Evolutionary conservation across 2,329 filamentous ascomycete genomes (phyloP), one percentile per base, ranked within the genome.

Genomic region (Ophiostoma pallidulum): DNA sequence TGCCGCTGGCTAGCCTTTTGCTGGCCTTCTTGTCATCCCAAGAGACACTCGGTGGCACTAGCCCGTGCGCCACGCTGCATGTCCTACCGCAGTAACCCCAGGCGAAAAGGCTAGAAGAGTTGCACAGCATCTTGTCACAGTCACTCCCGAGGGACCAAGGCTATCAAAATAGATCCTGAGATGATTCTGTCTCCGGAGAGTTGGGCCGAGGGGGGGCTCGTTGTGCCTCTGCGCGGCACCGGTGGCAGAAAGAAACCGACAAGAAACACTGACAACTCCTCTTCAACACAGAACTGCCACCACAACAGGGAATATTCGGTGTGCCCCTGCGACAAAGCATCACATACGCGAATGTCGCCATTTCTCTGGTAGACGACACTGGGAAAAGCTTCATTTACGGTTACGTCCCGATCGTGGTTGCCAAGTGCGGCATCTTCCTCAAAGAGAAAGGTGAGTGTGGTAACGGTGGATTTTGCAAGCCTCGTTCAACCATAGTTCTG

Each of bases 391-490:
- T 95, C 65, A 96, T 97, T 46, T 98, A 97, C 64, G 92, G 92
- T 60, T 97, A 97, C 61, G 91, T 98, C 8, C 92, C 92, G 16
- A 97, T 98, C 55, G 91, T 98, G 37, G 91, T 98, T 46, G 92
- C 92, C 31, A 98, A 98, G 66, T 97, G 92, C 64, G 92, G 92
- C 53, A 90, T 98, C 4, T 98, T 90, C 57, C 65, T 98, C 56
- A 98, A 98, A 66, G 92, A 98, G 65, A 96, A 94, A 78, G 92
- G 92, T 96, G 66, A 56, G 77, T n/a, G n/a, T n/a, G n/a, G n/a
- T n/a, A n/a, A n/a, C n/a, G n/a, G n/a, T n/a, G n/a, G n/a, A n/a
- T n/a, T n/a, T 42, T 35, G 12, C 14, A 14, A 16, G 3, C 20
- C 32, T 18, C 31, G 43, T n/a, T 39, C 16, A 14, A 29, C n/a